A percentile compares a stretch with the other conserved stretches of the same genome.
These are phyloP conservation scores for Cryptosporidium muris DNA, from an alignment of 169 alveolate species.

Conservation along the genomic window DNA sequence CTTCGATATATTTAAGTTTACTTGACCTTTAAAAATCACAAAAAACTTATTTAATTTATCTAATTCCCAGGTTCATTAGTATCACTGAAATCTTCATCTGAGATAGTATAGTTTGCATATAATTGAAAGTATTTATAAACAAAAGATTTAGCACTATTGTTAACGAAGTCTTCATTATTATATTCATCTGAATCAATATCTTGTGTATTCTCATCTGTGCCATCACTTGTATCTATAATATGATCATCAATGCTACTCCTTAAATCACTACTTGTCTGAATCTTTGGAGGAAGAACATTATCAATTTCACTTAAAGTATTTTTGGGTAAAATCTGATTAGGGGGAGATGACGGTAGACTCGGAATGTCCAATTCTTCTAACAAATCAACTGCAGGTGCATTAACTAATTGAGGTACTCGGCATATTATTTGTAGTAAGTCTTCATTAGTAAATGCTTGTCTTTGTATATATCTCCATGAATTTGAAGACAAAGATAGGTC, in stretches of 20 bases:
- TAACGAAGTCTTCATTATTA: conserved; percentile 18
- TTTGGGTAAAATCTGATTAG: neutral
- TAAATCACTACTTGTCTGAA: neutral
- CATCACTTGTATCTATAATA: conserved; percentile 9
- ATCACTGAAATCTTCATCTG: neutral
- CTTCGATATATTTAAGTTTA: neutral
- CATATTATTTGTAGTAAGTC: conserved; percentile 73
- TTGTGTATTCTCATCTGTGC: conserved; percentile 45
- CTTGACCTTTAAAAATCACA: neutral
- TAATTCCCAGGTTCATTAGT: neutral
- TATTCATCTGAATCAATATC: conserved; percentile 40
- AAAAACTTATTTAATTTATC: neutral
- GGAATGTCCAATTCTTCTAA: conserved; percentile 44
- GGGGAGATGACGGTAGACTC: conserved; percentile 5
- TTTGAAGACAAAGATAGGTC: conserved; percentile 71
- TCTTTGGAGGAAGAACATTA: neutral
- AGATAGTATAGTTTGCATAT: neutral
- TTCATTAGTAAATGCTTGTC: conserved; percentile 74
- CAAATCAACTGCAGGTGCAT: conserved; percentile 63
- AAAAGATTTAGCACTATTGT: conserved; percentile 30
- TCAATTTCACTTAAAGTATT: conserved; percentile 14
- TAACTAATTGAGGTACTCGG: conserved; percentile 72
- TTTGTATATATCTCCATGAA: conserved; percentile 71
- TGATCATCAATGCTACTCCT: neutral
- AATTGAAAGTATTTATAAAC: conserved; percentile 39